Percentiles rank a stretch among this genome's conserved stretches.
Conservation (phyloP, 306 rosid genomes). For the Fragaria nilgerrensis region DNA sequence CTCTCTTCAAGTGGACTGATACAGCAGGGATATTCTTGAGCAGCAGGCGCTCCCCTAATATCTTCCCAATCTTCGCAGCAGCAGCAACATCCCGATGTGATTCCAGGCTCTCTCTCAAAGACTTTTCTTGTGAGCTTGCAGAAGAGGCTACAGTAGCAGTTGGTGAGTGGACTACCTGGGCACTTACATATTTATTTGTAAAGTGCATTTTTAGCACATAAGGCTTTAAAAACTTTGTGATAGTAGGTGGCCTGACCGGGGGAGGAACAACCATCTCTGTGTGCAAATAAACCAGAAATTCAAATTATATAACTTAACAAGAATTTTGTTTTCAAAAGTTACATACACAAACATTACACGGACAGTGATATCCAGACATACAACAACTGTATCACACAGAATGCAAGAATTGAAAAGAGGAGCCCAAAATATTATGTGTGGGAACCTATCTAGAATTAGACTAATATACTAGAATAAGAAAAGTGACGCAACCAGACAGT, state of each 20-base stretch:
- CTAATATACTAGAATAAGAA: too few relatives aligned
- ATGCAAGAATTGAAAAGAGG: not conserved
- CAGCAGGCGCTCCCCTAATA: constrained; percentile 77
- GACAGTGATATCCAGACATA: not conserved
- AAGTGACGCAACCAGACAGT: too few relatives aligned
- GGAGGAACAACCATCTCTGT: constrained; percentile 74
- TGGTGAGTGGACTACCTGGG: constrained; percentile 74
- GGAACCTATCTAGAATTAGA: not conserved
- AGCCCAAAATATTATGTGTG: not conserved
- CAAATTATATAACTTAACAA: not conserved
- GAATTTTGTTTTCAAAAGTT: not conserved
- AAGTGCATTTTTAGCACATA: constrained; percentile 87
- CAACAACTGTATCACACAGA: not conserved
- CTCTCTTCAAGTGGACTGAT: constrained; percentile 73
- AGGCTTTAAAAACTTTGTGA: constrained; percentile 70
- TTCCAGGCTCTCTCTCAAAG: constrained; percentile 60
- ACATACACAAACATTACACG: not conserved
- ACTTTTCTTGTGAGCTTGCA: constrained; percentile 82
- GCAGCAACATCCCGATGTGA: constrained; percentile 75
- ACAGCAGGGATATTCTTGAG: constrained; percentile 75
- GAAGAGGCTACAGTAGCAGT: constrained; percentile 83
- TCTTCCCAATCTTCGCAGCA: constrained; percentile 80
- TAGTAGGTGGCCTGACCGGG: constrained; percentile 58
- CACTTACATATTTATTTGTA: constrained; percentile 73
- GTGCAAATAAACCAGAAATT: not conserved